A percentile compares a stretch with the other conserved stretches of the same genome.
phyloP scores from a whole-genome alignment of 2,329 filamentous ascomycete species.

The Fusarium dlaminii region DNA sequence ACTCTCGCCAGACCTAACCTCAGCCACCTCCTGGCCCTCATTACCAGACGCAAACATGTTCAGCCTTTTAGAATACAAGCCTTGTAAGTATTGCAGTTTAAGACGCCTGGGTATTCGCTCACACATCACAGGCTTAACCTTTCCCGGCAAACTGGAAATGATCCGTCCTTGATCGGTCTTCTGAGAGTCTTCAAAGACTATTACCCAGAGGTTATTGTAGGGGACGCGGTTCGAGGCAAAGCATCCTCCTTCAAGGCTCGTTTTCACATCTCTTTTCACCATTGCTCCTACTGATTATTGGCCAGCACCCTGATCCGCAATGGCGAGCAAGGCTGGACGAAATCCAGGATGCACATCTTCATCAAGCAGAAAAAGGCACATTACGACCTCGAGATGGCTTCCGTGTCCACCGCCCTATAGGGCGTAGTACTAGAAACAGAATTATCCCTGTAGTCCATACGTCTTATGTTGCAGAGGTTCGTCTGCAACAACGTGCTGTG shows the following conservation, averaged over 20 bases:
- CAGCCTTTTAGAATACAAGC: slow-evolving; percentile 84
- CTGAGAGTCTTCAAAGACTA: slow-evolving; percentile 89
- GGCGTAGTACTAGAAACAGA: slow-evolving; percentile 44
- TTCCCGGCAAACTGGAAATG: slow-evolving; percentile 72
- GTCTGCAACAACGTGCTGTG: slow-evolving; percentile 18
- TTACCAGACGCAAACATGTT: slow-evolving; percentile 84
- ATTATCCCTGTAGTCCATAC: slow-evolving; percentile 77
- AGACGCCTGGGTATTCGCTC: background rate
- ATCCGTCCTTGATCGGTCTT: slow-evolving; percentile 77
- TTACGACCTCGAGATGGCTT: slow-evolving; percentile 61
- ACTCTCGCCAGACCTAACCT: slow-evolving; percentile 61
- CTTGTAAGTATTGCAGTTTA: slow-evolving; percentile 59
- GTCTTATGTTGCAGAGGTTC: slow-evolving; percentile 73
- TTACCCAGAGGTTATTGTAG: slow-evolving; percentile 87
- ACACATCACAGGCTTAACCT: slow-evolving; percentile 59
- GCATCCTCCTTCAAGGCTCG: slow-evolving; percentile 69
- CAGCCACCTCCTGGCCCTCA: slow-evolving; percentile 80
- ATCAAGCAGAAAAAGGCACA: slow-evolving; percentile 54
- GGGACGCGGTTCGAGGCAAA: slow-evolving; percentile 69
- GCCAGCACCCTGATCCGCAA: slow-evolving; percentile 75
- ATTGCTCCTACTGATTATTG: slow-evolving; percentile 14
- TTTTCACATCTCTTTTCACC: background rate
- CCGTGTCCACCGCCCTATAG: slow-evolving; percentile 64
- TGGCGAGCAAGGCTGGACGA: slow-evolving; percentile 76
- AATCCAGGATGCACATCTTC: slow-evolving; percentile 69